These are phyloP conservation scores for Aspergillus conjunctus DNA, from an alignment of 495 filamentous ascomycete species.

Conservation along the genomic window DNA sequence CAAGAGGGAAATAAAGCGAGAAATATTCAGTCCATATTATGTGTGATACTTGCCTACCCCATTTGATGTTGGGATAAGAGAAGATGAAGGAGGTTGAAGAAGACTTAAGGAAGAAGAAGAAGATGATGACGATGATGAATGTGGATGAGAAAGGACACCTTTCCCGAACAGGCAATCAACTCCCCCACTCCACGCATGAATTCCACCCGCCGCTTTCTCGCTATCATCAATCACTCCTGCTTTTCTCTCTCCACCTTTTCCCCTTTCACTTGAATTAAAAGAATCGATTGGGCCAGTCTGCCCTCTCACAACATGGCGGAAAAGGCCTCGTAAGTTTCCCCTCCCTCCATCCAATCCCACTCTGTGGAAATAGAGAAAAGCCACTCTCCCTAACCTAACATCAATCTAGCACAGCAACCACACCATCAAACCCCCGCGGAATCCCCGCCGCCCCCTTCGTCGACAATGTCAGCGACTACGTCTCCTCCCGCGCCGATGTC, in stretches of 20 bases:
- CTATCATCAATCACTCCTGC: neutral
- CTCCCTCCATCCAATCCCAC: neutral
- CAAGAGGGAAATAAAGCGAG: neutral
- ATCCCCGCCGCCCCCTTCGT: slow-evolving; percentile 96
- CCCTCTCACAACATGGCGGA: slow-evolving; percentile 27
- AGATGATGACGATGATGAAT: slow-evolving; percentile 4
- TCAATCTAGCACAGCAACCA: slow-evolving; percentile 24
- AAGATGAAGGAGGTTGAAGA: neutral
- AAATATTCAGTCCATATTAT: neutral
- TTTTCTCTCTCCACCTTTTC: slow-evolving; percentile 23
- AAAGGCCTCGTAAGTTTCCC: slow-evolving; percentile 19
- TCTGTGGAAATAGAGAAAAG: neutral
- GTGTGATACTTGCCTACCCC: neutral
- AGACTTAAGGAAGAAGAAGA: neutral
- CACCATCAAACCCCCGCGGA: slow-evolving; percentile 81
- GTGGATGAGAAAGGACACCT: slow-evolving; percentile 14
- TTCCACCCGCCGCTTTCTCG: slow-evolving; percentile 20
- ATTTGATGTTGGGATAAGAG: neutral
- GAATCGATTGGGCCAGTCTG: neutral
- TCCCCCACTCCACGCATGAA: slow-evolving; percentile 21
- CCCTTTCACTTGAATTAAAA: slow-evolving; percentile 4
- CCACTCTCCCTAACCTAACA: neutral
- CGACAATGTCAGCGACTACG: slow-evolving; percentile 94
- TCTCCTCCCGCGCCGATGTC: slow-evolving; percentile 81
- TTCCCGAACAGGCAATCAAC: slow-evolving; percentile 31